Base-by-base conservation (phyloP, 2,329 filamentous ascomycete genomes). In the Colletotrichum navitas region DNA sequence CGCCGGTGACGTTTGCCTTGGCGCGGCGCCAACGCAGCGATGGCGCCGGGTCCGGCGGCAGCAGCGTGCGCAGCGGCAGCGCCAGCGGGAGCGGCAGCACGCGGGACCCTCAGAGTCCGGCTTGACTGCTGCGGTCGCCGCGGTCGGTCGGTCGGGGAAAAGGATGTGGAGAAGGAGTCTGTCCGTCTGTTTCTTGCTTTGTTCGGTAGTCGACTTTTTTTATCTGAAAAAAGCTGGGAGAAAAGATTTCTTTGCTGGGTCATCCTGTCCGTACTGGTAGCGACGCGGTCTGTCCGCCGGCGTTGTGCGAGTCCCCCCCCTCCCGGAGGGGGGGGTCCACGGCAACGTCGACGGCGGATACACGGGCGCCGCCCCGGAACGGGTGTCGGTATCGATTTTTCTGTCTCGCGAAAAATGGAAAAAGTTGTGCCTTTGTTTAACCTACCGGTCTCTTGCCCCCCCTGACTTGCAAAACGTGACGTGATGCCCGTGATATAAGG, bases 41-140 rank as follows among this genome's bases (percentile, higher is more conserved):
- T 34, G 63, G 73, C 54, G 68, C 66, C 24, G 73, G 64, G 41
- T 73, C 70, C 32, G 71, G 73, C 59, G 67, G 72, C 47, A 74
- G 74, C 61, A 71, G 72, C 66, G 67, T 73, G 34, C 76, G 82
- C 65, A 83, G 84, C 75, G 80, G 83, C 70, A 82, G 82, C 73
- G 84, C 83, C 41, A 88, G 85, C 74, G 84, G 85, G 49, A 85
- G 84, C 74, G 76, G 77, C 60, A 88, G 86, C 76, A 77, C 83
- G 45, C 81, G 83, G 62, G 88, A 89, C 75, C 85, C 87, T 32
- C 83, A 82, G 72, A 90, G 89, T 77, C 88, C 87, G 49, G 65
- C 77, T 39, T 79, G 68, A 76, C 32, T 47, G 36, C 36, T 5
- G 47, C 36, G 34, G 36, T 16, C 36, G 36, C n/a, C 18, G 29